Evolutionary conservation across 345 rosid species (phyloP), one percentile per base, ranked within the genome.

Genomic region (Alliaria petiolata): DNA sequence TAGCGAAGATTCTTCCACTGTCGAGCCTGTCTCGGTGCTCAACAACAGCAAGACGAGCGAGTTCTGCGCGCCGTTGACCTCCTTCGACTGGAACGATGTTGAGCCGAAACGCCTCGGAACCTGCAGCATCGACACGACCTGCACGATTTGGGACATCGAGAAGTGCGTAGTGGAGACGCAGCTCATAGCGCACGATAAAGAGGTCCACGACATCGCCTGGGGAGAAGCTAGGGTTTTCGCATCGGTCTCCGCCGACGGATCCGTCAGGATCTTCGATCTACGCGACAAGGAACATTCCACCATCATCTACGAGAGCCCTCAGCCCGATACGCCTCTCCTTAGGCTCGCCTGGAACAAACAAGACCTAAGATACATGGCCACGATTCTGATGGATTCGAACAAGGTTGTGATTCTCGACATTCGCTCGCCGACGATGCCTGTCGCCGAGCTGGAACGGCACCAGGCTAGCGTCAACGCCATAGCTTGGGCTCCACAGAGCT

Each of bases 121-220:
- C 16, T 91, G 85, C 51, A 89, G 95, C 66, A 91, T 93, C 55
- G 98, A 93, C 43, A 93, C 97, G 17, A 93, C 98, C 0, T 93
- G 98, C 68, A 93, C 97, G 3, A 85, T 93, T 19, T 91, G 97
- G 98, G 98, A 93, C 78, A 83, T 93, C 13, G 97, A 93, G 69
- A 87, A 81, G 55, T 80, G 81, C 7, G 83, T 36, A 1, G 98
- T 91, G 0, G 98, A 93, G 75, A 93, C 98, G 11, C 98, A 93
- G 67, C 82, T 93, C 33, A 90, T 90, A 45, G 93, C 96, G 5
- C 96, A 90, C 35, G 96, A 90, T 9, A 87, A 87, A 44, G 96
- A 90, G 84, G 96, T 87, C 13, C 85, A 90, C 54, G 96, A 90
- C 57, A 87, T 90, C 2, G 90, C 91, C 20, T 90, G 96, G 96